phyloP scores from a whole-genome alignment of 2,329 filamentous ascomycete genomes.

The Claviceps sorghi region DNA sequence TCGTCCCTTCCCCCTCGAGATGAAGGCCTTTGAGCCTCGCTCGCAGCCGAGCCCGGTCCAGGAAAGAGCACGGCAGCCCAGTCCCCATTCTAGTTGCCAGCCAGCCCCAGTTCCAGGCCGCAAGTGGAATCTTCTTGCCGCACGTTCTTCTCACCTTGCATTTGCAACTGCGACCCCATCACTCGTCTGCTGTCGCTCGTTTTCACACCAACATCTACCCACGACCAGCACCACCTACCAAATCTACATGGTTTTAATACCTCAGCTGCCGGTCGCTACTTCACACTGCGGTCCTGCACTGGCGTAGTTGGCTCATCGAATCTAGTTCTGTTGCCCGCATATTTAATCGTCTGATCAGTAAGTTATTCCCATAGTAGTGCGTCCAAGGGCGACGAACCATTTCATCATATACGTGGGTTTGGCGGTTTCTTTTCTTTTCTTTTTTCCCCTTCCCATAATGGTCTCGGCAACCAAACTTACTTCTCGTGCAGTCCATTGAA shows the following conservation, averaged over 20 bases:
- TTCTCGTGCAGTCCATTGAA: not conserved
- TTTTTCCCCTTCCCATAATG: not conserved
- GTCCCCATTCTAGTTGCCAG: not conserved
- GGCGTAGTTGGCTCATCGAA: conserved; percentile 1
- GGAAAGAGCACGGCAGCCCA: conserved; percentile 4
- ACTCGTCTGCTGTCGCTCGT: conserved; percentile 10
- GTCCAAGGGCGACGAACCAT: conserved; percentile 3
- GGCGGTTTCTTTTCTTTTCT: not conserved
- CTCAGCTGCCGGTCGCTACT: not conserved
- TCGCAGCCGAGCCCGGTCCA: conserved; percentile 2
- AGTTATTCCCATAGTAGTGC: conserved; percentile 7
- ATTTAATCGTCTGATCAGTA: conserved; percentile 1
- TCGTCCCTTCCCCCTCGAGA: conserved; percentile 3
- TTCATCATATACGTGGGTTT: conserved; percentile 1
- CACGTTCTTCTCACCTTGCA: conserved; percentile 9
- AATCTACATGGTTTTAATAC: conserved; percentile 6
- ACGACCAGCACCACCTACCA: conserved; percentile 7
- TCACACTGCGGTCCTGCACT: not conserved
- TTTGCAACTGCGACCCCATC: conserved; percentile 15
- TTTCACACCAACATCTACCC: conserved; percentile 13
- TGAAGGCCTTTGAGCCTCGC: not conserved
- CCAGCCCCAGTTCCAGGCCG: conserved; percentile 5
- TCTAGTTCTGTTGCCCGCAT: conserved; percentile 1
- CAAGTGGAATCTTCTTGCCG: conserved; percentile 10
- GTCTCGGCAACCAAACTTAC: not conserved